Evolutionary conservation across 352 stramenopile species (phyloP).

Genomic region (Phytopythium ostracodes): DNA sequence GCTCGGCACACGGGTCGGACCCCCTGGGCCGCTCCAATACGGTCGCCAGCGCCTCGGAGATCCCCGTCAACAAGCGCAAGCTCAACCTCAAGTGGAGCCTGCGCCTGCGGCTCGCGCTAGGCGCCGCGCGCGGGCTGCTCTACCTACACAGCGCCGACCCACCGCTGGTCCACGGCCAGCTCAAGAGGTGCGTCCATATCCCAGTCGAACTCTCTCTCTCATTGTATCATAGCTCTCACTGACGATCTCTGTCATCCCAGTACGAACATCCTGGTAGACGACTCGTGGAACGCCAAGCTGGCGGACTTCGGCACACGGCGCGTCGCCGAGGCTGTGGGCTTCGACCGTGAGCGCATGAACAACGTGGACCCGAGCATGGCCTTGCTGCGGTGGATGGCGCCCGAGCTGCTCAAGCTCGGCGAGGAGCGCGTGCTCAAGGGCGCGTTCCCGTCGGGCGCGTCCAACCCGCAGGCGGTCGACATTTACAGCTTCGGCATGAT

Average conservation of each 20-base stretch:
- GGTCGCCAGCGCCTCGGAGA: slow-evolving; percentile 11
- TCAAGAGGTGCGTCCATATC: slow-evolving; percentile 40
- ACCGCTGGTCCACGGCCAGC: slow-evolving; percentile 79
- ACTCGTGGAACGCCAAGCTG: slow-evolving; percentile 88
- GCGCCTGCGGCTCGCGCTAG: slow-evolving; percentile 74
- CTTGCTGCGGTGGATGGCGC: slow-evolving; percentile 72
- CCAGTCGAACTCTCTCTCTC: not conserved
- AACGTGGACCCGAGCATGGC: slow-evolving; percentile 52
- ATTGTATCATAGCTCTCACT: not conserved
- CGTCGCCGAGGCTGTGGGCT: slow-evolving; percentile 75
- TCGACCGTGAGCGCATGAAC: slow-evolving; percentile 56
- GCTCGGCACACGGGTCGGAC: not conserved
- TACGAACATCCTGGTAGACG: slow-evolving; percentile 85
- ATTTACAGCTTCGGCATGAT: slow-evolving; percentile 87
- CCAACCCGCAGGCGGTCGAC: slow-evolving; percentile 73
- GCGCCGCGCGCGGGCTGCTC: slow-evolving; percentile 69
- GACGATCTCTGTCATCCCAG: slow-evolving; percentile 4
- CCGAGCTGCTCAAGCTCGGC: slow-evolving; percentile 74
- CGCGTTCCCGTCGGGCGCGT: slow-evolving; percentile 38
- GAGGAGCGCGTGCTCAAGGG: slow-evolving; percentile 71
- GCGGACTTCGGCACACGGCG: slow-evolving; percentile 82
- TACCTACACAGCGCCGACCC: slow-evolving; percentile 85
- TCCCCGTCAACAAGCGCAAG: slow-evolving; percentile 40
- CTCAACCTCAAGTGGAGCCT: slow-evolving; percentile 77
- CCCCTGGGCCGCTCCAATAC: slow-evolving; percentile 3